Evolutionary conservation across 1,284 basidiomycete genomes (phyloP), one percentile per base, ranked within the genome.

Genomic region (Xanthoconium separans): DNA sequence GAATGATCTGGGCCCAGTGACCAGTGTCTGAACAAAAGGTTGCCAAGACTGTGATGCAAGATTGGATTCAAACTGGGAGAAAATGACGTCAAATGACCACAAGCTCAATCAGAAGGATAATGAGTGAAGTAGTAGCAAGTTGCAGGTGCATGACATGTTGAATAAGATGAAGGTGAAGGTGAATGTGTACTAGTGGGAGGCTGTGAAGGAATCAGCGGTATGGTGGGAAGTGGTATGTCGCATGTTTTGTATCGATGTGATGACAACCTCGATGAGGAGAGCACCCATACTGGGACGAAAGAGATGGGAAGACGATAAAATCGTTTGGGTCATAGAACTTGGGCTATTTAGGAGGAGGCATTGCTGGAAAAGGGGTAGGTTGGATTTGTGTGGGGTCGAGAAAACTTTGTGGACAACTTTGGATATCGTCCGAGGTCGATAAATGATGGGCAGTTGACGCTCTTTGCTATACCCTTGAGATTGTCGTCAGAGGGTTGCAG

Each of bases 1-100:
- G 82, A 6, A 77, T 75, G 47, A 86, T 82, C 29, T 85, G 64
- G 0, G 66, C 72, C 65, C 85, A 79, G 55, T 85, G 84, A 3
- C 77, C 54, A 0, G 79, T 80, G 50, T 85, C 84, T 46, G 76
- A 79, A 1, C 71, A 0, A 65, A 81, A 75, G 0, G 80, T 76
- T 20, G 70, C 61, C 34, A 62, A 65, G 44, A 84, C 79, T 83
- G 39, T 18, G 44, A 44, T 30, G 10, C 29, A 44, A 20, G 18
- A 39, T 59, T 43, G 2, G 30, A 15, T 5, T 27, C 6, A 7
- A 22, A 30, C 18, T 48, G 1, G 11, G 22, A 10, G 30, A 13
- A 6, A 24, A 1, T 39, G n/a, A 37, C 18, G n/a, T 41, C 9
- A 37, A 55, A 60, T 20, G 30, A 81, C 82, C 29, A 83, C 62